These are phyloP conservation scores for Aulographum hederae DNA, from an alignment of 2,329 filamentous ascomycete genomes.

Conservation along the genomic window DNA sequence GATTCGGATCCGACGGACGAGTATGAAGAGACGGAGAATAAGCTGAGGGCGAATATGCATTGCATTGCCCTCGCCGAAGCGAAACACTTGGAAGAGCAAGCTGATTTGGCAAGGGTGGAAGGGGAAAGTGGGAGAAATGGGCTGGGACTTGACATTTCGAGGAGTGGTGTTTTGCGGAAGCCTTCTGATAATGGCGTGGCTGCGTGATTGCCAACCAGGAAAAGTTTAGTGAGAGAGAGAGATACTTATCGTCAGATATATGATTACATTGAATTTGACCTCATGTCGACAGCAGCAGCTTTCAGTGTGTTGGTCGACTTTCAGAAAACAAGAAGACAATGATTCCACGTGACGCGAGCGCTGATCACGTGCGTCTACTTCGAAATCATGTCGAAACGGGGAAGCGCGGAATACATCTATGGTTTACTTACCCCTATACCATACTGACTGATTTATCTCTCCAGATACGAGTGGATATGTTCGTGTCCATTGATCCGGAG, in stretches of 20 bases:
- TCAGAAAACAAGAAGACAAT: no score
- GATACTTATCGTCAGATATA: neutral
- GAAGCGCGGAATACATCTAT: no score
- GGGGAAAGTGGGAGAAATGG: constrained; percentile 7
- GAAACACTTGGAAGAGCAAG: constrained; percentile 34
- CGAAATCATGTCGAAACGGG: no score
- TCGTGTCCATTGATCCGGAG: no score
- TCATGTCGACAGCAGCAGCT: no score
- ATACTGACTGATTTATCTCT: no score
- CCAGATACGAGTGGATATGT: no score
- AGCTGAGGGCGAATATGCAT: constrained; percentile 70
- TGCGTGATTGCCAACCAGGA: neutral
- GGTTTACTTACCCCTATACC: no score
- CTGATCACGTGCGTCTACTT: no score
- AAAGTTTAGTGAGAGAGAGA: neutral
- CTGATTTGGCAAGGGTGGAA: no score
- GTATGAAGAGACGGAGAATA: constrained; percentile 90
- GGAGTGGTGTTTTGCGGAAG: neutral
- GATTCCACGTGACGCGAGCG: no score
- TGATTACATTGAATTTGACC: neutral
- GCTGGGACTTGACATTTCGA: neutral
- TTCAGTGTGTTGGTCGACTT: no score
- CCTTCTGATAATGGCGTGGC: neutral
- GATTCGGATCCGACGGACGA: constrained; percentile 84
- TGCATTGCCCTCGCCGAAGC: constrained; percentile 75